Evolutionary conservation across 2,329 filamentous ascomycete genomes (phyloP), one percentile per base, ranked within the genome.

Genomic region (Claviceps paspali): DNA sequence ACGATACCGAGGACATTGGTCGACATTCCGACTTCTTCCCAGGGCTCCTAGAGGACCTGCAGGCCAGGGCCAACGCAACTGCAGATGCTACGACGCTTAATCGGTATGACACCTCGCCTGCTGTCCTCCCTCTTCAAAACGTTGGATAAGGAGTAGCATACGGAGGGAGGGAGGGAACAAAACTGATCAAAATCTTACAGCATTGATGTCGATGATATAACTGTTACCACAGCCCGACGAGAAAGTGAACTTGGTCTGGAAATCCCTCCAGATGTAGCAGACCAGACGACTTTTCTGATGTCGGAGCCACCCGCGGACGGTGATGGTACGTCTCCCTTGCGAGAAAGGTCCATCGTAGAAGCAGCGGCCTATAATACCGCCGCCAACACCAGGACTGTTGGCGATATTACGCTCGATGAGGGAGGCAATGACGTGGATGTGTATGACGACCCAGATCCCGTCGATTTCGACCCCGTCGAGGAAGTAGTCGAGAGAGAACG

Each of bases 11-110:
- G 3, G 62, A 65, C 26, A 52, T 60, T 3, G 62, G 59, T 0
- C 56, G 65, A 10, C 62, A 65, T 40, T 66, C 66, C 0, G 69
- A 65, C 3, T 72, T 73, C 46, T 73, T 73, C 38, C 65, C 68
- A 0, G 62, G 60, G 2, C 52, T 64, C 6, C 45, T 65, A 7
- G 59, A 65, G 29, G 62, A 67, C 36, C 52, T 67, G 3, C 52
- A 62, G 10, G 61, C 53, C 4, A 52, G 48, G 7, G 54, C 59
- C 8, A 54, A 57, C 3, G 51, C 58, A 10, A 54, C 19, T 27
- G 41, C 56, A 9, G 62, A 63, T 19, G 55, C 65, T 3, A 60
- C 65, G 3, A 60, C 60, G 2, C 58, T 65, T 38, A 64, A 67
- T 41, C 57, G 63, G 62, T 65, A 52, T 32, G 52, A 32, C 21